Base-by-base conservation (phyloP, 305 asterid species). In the Fraxinus greggii region DNA sequence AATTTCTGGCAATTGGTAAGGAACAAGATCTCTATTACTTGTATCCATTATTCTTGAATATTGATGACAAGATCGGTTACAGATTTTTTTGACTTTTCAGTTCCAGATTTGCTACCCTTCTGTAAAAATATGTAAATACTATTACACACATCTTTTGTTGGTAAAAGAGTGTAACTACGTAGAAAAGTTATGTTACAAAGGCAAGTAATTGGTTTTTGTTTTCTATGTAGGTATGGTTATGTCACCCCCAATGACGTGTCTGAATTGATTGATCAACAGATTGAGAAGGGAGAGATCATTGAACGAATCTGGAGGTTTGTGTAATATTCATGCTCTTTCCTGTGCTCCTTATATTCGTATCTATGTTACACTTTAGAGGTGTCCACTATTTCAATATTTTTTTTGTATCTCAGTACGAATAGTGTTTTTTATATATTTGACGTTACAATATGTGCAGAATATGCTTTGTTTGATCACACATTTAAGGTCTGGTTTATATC, bases 241-340 rank as follows among this genome's bases (percentile, higher is more conserved):
- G 98, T 94, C 82, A 88, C 99, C 70, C 98, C 98, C 32, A 76
- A 83, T 84, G 99, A 97, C 82, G 96, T 97, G 76, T 86, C 86
- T 83, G 97, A 89, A 74, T 87, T 97, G 88, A 89, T 97, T 40
- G 93, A 94, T 80, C 89, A 82, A 83, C 99, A 97, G 86, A 93
- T 97, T 77, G 88, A 87, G 77, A 90, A 92, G 83, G 98, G 97
- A 75, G 91, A 92, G 88, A 86, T 94, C 77, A 87, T 94, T 79
- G 92, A 90, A 3, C 88, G 93, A 35, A 82, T 97, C 72, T 97
- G 98, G 99, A 97, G 99, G 98, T 97, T 26, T 82, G 90, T 86
- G 32, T 82, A 80, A 36, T 45, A 42, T 69, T 80, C 65, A 75
- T 56, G 21, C 75, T 29, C 21, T 69, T 69, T 26, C 75, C 36